phyloP scores from a whole-genome alignment of 768 basidiomycete species.

The Suillus ampliporus region DNA sequence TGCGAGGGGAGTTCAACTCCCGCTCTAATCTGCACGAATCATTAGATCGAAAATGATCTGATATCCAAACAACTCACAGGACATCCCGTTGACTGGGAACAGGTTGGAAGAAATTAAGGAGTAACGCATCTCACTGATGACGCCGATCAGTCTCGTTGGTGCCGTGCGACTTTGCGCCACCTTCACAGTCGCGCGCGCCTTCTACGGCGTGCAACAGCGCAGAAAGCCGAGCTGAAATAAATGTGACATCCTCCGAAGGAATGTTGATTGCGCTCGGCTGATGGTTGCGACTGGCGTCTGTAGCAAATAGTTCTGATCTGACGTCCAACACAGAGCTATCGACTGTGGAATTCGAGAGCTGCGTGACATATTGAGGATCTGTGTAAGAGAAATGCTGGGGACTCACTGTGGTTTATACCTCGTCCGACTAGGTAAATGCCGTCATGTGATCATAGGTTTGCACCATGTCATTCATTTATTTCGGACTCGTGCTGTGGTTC shows the following conservation, averaged over 20 bases:
- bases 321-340: not conserved
- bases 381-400: not conserved
- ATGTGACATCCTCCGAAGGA: not conserved
- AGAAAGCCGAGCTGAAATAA: not conserved
- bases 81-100: not conserved
- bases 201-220: not conserved
- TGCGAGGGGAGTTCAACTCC: not conserved
- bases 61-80: not conserved
- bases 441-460: constrained; percentile 4
- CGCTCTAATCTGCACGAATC: too few species aligned
- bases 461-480: constrained; percentile 4
- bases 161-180: not conserved
- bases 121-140: not conserved
- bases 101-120: not conserved
- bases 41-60: too few species aligned
- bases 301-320: not conserved
- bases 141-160: constrained; percentile 1
- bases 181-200: not conserved
- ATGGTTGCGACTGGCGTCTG: not conserved
- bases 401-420: not conserved
- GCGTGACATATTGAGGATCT: not conserved
- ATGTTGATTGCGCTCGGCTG: too few species aligned
- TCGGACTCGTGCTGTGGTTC: not conserved
- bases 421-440: not conserved
- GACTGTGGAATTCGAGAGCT: not conserved